Percentiles rank a stretch among this genome's conserved stretches.
phyloP scores from a whole-genome alignment of 2,329 filamentous ascomycete species.

The Coniochaeta hoffmannii region DNA sequence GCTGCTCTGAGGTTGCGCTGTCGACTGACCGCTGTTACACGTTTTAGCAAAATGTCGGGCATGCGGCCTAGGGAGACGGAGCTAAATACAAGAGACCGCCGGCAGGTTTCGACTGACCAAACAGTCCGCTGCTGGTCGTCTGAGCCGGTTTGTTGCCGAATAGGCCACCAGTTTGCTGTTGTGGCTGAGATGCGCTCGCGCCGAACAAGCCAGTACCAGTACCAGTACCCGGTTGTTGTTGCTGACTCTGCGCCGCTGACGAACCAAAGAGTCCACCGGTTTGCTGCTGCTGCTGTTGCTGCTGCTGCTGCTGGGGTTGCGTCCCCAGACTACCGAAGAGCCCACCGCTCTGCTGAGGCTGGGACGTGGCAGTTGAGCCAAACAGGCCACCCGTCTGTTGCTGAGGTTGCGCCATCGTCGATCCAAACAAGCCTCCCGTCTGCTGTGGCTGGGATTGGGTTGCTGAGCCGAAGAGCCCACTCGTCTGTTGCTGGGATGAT shows the following conservation, averaged over 20 bases:
- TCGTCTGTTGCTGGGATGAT: constrained; percentile 11
- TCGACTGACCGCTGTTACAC: constrained; percentile 9
- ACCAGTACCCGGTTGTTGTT: no score
- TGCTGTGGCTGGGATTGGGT: constrained; percentile 18
- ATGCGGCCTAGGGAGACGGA: not conserved
- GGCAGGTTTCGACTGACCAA: constrained; percentile 16
- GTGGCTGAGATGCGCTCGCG: not conserved
- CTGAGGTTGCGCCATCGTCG: constrained; percentile 13
- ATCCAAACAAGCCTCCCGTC: constrained; percentile 24
- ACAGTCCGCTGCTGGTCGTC: constrained; percentile 24
- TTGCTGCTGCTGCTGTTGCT: constrained; percentile 6
- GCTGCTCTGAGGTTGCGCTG: constrained; percentile 11
- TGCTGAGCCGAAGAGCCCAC: constrained; percentile 22
- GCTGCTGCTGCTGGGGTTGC: constrained; percentile 7
- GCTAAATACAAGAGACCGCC: constrained; percentile 18
- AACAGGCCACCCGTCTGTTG: constrained; percentile 20
- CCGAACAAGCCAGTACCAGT: not conserved
- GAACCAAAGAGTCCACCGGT: constrained; percentile 13
- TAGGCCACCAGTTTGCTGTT: constrained; percentile 14
- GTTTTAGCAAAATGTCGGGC: not conserved
- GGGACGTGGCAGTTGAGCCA: constrained; percentile 17
- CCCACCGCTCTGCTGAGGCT: constrained; percentile 15
- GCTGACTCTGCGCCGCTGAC: constrained; percentile 11
- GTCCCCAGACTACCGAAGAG: constrained; percentile 15
- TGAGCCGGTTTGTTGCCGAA: constrained; percentile 14